Conservation (phyloP, 2,329 filamentous ascomycete genomes). For the Pseudopithomyces maydicus region DNA sequence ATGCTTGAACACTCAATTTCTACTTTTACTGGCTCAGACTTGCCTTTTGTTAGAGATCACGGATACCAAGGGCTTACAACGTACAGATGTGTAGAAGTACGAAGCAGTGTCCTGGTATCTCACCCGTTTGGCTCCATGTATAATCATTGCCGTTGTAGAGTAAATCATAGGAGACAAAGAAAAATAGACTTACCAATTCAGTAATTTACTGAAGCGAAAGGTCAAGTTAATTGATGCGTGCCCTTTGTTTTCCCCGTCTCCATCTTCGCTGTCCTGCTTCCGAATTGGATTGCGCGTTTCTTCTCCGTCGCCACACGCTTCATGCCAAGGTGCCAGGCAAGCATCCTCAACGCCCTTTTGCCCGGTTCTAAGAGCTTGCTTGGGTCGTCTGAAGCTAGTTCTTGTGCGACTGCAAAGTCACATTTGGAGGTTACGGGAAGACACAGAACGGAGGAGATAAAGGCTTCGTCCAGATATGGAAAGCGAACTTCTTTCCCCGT, state of each 20-base stretch:
- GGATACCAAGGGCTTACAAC: constrained; percentile 24
- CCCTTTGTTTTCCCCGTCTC: constrained; percentile 55
- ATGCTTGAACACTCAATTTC: not conserved
- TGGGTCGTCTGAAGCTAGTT: constrained; percentile 25
- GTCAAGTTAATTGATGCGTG: constrained; percentile 47
- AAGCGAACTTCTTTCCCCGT: constrained; percentile 90
- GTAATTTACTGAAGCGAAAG: not conserved
- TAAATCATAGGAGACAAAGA: not conserved
- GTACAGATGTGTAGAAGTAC: constrained; percentile 11
- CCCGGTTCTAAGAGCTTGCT: constrained; percentile 67
- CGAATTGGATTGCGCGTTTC: constrained; percentile 77
- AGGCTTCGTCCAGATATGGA: constrained; percentile 84
- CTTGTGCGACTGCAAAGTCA: constrained; percentile 66
- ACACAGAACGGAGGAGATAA: constrained; percentile 80
- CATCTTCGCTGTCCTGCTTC: constrained; percentile 50
- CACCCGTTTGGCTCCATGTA: constrained; percentile 26
- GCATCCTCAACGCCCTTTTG: constrained; percentile 78
- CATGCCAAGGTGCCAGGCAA: constrained; percentile 78
- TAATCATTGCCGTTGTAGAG: constrained; percentile 36
- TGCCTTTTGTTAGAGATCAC: constrained; percentile 37
- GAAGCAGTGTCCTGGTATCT: constrained; percentile 26
- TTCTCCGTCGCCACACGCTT: constrained; percentile 76
- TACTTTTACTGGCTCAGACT: constrained; percentile 33
- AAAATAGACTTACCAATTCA: constrained; percentile 21
- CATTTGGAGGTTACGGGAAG: constrained; percentile 84